Evolutionary conservation across 164 flowering plant species (phyloP), one percentile per base, ranked within the genome.

Genomic region (Chimonanthus praecox): DNA sequence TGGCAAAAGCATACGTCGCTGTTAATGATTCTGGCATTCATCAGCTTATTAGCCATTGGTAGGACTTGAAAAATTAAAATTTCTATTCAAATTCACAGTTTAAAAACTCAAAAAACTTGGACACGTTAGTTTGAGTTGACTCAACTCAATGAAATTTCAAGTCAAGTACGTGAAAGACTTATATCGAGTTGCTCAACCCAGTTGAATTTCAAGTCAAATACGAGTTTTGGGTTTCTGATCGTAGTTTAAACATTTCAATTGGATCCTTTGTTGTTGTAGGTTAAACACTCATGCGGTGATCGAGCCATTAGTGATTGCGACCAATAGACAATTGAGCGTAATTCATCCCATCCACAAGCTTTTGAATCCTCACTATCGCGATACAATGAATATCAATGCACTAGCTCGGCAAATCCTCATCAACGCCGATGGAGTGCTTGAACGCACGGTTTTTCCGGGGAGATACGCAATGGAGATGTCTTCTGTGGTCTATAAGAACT

Each of bases 1-100:
- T 91, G 45, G 97, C 97, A 18, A 94, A 94, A 79, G 98, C 97
- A 71, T 91, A 91, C 78, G 97, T 77, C 48, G 89, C 94, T 45
- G 97, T 94, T 1, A 90, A 86, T 73, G 97, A 94, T 79, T 88
- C 97, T 6, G 98, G 98, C 63, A 81, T 80, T 64, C 98, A 94
- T 73, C 97, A 92, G 81, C 92, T 94, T 49, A 83, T 90, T 18
- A 94, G 98, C 80, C 98, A 94, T 77, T 92, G 97, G 98, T 94
- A 84, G 11, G 71, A 61, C 2, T 74, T 50, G 58, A 3, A 50
- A 3, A 50, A 2, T 7, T 5, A 50, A 50, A 21, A 21, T 21
- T 21, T 21, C 33, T 21, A 21, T 21, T 21, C 33, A 21, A 21
- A 21, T 21, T 21, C 33, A 21, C 33, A 21, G 33, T 21, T 21